Evolutionary conservation across 257 asterid genomes (phyloP), one percentile per base, ranked within the genome.

Genomic region (Mentha longifolia): DNA sequence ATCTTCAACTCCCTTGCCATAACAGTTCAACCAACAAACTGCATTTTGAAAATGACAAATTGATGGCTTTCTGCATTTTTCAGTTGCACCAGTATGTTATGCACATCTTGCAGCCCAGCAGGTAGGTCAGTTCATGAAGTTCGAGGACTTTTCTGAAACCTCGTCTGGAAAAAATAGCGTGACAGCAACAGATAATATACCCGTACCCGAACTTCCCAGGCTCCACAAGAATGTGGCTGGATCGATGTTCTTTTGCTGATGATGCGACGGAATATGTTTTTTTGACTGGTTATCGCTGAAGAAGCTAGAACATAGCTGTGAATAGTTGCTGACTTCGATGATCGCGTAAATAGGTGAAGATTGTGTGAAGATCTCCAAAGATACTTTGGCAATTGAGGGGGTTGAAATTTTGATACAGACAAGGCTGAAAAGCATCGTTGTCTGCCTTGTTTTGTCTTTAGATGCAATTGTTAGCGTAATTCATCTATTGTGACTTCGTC

Each of bases 71-170:
- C 69, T 73, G 75, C 66, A 42, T 14, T 58, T 65, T 82, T 78
- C 86, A 91, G 98, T 91, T 71, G 97, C 95, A 68, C 98, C 98
- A 2, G 80, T 93, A 39, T 67, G 88, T 67, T 93, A 93, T 65
- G 98, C 98, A 15, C 98, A 93, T 79, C 96, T 89, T 47, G 98
- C 98, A 57, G 98, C 98, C 43, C 80, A 75, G 59, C 98, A 93
- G 73, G 64, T 91, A 70, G 82, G 95, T 22, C 94, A 91, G 81
- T 89, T 93, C 67, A 12, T 91, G 62, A 87, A 89, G 77, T 84
- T 82, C 9, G 97, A 87, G 61, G 98, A 90, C 47, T 59, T 52
- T 2, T 83, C 94, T 4, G 93, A 86, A 70, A 84, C 88, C 22
- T 87, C 88, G 10, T 85, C 92, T 4, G 93, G 67, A 28, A 67